Conservation (phyloP, 139 green algal genomes). For the Monoraphidium neglectum region DNA sequence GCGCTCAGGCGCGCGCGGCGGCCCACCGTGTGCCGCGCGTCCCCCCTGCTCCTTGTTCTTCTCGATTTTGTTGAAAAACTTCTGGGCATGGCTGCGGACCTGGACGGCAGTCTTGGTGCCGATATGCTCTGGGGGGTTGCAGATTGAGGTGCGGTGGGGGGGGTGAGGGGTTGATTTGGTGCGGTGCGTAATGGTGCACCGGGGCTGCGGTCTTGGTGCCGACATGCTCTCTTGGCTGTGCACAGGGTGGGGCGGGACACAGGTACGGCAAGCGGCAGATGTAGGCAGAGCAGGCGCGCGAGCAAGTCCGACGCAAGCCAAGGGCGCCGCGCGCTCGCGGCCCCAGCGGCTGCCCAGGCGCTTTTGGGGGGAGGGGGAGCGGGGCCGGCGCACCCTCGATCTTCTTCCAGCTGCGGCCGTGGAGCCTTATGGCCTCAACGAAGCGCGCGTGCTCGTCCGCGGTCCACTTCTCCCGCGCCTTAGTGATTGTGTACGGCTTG, state of each 20-base stretch:
- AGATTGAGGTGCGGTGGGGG: no score
- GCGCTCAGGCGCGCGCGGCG: not conserved
- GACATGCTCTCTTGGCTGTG: constrained; percentile 92
- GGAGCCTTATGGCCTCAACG: constrained; percentile 83
- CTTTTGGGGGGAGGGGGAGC: no score
- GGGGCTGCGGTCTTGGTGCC: constrained; percentile 95
- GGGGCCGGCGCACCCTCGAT: constrained; percentile 45
- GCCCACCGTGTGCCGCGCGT: constrained; percentile 6
- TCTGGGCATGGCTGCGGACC: constrained; percentile 95
- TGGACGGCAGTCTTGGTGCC: constrained; percentile 95
- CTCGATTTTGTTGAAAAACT: constrained; percentile 86
- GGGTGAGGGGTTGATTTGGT: constrained; percentile 89
- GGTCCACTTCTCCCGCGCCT: constrained; percentile 83
- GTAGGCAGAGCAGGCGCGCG: no score
- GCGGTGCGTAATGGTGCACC: constrained; percentile 95
- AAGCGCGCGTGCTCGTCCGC: constrained; percentile 90
- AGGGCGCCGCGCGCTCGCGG: no score
- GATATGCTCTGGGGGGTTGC: constrained; percentile 77
- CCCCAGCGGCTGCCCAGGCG: no score
- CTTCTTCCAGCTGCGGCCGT: constrained; percentile 59
- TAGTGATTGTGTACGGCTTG: constrained; percentile 84
- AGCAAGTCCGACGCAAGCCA: no score
- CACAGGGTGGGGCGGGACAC: no score
- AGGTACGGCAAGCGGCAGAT: no score
- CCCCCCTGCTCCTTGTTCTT: constrained; percentile 31